Base-by-base conservation (phyloP, 1,139 yeast species). In the Candida sp. region DNA sequence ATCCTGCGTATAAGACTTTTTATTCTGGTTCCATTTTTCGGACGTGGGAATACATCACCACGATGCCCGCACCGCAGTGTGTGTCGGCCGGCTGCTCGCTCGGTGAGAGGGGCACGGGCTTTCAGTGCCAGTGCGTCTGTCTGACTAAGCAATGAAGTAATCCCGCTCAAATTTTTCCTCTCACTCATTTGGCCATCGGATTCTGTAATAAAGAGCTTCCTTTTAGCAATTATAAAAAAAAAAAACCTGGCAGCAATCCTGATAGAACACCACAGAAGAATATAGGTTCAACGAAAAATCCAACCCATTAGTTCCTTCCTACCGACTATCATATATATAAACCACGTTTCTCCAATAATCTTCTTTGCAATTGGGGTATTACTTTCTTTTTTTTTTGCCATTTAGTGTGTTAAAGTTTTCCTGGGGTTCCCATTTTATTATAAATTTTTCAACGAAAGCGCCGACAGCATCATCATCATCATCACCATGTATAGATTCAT, bases 401-500 rank as follows among this genome's bases (percentile, higher is more conserved):
- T n/a, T 39, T 44, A n/a, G 37, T 22, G 22, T 32, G 25, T 37
- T 32, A 33, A n/a, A n/a, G n/a, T n/a, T n/a, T n/a, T n/a, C 39
- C 27, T 27, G 26, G 17, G 12, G 31, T 11, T 25, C n/a, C 7
- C 28, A n/a, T 4, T n/a, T 23, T 30, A 25, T 22, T 7, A 23
- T 17, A 22, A 34, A 32, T 27, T 26, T 34, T 26, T 38, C 42
- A n/a, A n/a, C 35, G 26, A 8, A 12, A 22, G 30, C n/a, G n/a
- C n/a, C n/a, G n/a, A n/a, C n/a, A n/a, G n/a, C n/a, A n/a, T n/a
- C n/a, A n/a, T n/a, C n/a, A n/a, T n/a, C n/a, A n/a, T n/a, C n/a
- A n/a, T 38, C 32, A 39, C 27, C 40, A 55, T 55, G 58, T 55
- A 52, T 50, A 55, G 57, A 55, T 40, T 43, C 27, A 46, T 55